Conservation (phyloP, 2,329 filamentous ascomycete genomes). For the Byssochlamys sp. region DNA sequence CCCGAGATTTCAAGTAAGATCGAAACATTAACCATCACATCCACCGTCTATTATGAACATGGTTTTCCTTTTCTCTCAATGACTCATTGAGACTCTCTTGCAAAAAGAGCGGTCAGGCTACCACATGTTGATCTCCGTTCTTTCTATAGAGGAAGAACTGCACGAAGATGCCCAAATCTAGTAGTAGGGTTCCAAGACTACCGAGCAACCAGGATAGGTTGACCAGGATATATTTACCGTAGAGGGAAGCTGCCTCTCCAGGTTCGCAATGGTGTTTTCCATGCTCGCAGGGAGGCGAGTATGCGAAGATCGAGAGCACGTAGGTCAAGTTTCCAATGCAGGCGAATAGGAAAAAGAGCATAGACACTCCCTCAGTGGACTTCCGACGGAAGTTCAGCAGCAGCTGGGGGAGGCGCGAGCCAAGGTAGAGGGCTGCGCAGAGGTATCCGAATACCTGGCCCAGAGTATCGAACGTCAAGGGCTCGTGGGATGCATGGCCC, state of each 20-base stretch:
- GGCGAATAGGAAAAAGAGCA: constrained; percentile 93
- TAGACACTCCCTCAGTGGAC: constrained; percentile 82
- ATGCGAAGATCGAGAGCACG: constrained; percentile 83
- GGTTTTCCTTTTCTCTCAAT: background rate
- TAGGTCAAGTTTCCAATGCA: constrained; percentile 92
- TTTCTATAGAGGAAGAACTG: constrained; percentile 80
- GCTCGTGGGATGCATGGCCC: background rate
- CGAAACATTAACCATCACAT: background rate
- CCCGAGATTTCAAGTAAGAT: background rate
- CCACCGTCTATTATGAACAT: background rate
- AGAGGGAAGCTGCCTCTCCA: constrained; percentile 58
- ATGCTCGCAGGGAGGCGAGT: constrained; percentile 59
- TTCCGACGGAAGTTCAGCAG: constrained; percentile 86
- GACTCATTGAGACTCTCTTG: background rate
- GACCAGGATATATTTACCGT: constrained; percentile 73
- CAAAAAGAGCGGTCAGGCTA: background rate
- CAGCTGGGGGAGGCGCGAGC: constrained; percentile 79
- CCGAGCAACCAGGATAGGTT: constrained; percentile 87
- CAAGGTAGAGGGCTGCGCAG: constrained; percentile 80
- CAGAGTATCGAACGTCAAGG: constrained; percentile 59
- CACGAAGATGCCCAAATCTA: constrained; percentile 78
- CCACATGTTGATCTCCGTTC: constrained; percentile 15
- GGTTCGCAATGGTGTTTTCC: constrained; percentile 43
- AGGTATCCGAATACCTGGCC: constrained; percentile 92
- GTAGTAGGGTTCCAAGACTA: constrained; percentile 72